Evolutionary conservation across 805 yeast species (phyloP), one percentile per base, ranked within the genome.

Genomic region (Starmerella stigmatis): DNA sequence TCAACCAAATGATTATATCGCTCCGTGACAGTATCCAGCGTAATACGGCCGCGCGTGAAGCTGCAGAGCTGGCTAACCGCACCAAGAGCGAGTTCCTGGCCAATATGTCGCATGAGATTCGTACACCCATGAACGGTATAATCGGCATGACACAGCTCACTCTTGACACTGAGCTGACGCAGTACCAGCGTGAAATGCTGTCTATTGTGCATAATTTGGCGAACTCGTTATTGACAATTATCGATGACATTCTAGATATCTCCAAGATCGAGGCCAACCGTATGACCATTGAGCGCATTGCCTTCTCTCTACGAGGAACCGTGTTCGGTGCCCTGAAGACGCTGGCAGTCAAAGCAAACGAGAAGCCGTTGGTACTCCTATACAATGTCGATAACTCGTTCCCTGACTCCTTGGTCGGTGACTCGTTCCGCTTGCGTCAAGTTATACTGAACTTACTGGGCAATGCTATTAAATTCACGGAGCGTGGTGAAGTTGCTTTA

Each of bases 111-210:
- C 85, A 78, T 63, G 95, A 85, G 62, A 81, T 85, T 57, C 71
- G 95, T 62, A 85, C 95, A 2, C 95, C 95, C 17, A 80, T 85
- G 76, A 85, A 85, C 63, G 95, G 95, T 68, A 85, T 85, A 39
- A 81, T 85, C 56, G 94, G 94, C 59, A 85, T 85, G 89, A 85
- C 94, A 3, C 94, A 85, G 62, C 67, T 85, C 55, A 82, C 94
- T 1, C 70, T 85, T 45, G 95, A 85, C 53, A 85, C 94, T 0
- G 94, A 85, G 57, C 71, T 85, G 52, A 84, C 94, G 9, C 95
- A 85, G 64, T 85, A 85, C 58, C 95, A 85, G 64, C 74, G 95
- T 51, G 94, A 85, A 64, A 85, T 85, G 94, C 67, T 85, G 54
- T 78, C 88, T 13, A 85, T 86, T 59, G 95, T 85, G 20, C 92